Conservation (phyloP, 495 filamentous ascomycete species). For the Cetradonia linearis region DNA sequence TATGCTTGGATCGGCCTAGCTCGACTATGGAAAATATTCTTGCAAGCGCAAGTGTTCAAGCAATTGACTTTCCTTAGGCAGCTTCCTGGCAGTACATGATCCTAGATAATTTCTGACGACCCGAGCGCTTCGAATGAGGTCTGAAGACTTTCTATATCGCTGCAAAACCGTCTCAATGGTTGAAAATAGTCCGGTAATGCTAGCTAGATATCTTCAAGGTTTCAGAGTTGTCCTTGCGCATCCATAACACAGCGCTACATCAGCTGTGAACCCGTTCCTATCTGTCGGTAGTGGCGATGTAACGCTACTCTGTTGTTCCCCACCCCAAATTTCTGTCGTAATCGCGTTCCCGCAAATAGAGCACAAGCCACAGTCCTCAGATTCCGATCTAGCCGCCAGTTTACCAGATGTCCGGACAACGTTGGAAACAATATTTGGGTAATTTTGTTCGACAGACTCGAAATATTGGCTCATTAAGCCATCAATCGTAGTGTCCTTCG, state of each 20-base stretch:
- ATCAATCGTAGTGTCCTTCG: conserved; percentile 78
- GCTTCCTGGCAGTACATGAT: not conserved
- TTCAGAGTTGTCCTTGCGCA: conserved; percentile 40
- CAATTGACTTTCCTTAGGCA: not conserved
- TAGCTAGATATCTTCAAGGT: not conserved
- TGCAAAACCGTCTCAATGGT: not conserved
- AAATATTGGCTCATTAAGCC: conserved; percentile 85
- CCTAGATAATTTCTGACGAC: not conserved
- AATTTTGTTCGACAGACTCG: conserved; percentile 72
- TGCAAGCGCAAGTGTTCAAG: not conserved
- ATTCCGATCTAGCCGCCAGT: conserved; percentile 35
- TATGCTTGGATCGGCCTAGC: not conserved
- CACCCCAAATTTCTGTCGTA: conserved; percentile 31
- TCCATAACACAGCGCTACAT: conserved; percentile 45
- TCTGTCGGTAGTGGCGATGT: not conserved
- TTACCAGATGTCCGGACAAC: conserved; percentile 82
- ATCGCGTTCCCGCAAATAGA: conserved; percentile 38
- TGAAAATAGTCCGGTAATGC: not conserved
- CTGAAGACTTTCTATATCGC: not conserved
- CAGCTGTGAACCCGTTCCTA: not conserved
- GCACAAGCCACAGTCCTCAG: conserved; percentile 25
- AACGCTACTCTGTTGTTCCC: conserved; percentile 26
- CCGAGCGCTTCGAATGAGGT: not conserved
- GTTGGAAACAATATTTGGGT: conserved; percentile 87
- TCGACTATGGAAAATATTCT: not conserved